Evolutionary conservation across 2,329 filamentous ascomycete genomes (phyloP), one percentile per base, ranked within the genome.

Genomic region (Podosphaera xanthii): DNA sequence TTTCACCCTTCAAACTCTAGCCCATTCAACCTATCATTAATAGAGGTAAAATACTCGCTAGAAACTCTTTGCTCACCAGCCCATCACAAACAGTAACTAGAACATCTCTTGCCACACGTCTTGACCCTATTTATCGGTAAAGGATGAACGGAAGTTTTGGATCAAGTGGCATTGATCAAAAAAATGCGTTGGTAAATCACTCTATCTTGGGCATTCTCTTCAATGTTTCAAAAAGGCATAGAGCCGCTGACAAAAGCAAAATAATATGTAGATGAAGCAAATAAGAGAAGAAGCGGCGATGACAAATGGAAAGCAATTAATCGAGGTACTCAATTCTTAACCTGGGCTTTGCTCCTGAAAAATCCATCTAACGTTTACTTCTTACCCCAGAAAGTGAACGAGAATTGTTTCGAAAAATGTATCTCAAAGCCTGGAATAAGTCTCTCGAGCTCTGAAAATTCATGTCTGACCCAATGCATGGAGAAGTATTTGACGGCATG

Each of bases 401-500:
- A 86, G 66, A 82, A 84, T 72, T 91, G 86, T 75, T 91, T 88
- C 74, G 80, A 86, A 54, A 82, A 81, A 70, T 91, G 86, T 71
- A 74, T 90, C 14, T 76, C 84, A 57, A 82, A 83, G 67, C 83
- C 86, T 59, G 82, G 84, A 60, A 70, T 76, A 57, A 81, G 79
- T 59, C 72, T 90, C 59, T 67, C 65, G 57, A 79, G 76, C 71
- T 72, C 77, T 71, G 86, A 91, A 70, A 75, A 81, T 68, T 75
- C 78, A 31, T 91, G 86, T 74, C 77, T 86, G 68, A 86, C 78
- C 30, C 76, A 78, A 61, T 91, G 86, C 75, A 86, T 89, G 80
- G 85, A 90, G 67, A 90, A 90, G 72, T 91, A 90, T 76, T 87
- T 90, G 76, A 73, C 77, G 38, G 78, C 84, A 9, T 91, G 86